Percentiles rank a stretch among this genome's conserved stretches.
Evolutionary conservation across 2,329 filamentous ascomycete genomes (phyloP).

Genomic region (Cercospora beticola): DNA sequence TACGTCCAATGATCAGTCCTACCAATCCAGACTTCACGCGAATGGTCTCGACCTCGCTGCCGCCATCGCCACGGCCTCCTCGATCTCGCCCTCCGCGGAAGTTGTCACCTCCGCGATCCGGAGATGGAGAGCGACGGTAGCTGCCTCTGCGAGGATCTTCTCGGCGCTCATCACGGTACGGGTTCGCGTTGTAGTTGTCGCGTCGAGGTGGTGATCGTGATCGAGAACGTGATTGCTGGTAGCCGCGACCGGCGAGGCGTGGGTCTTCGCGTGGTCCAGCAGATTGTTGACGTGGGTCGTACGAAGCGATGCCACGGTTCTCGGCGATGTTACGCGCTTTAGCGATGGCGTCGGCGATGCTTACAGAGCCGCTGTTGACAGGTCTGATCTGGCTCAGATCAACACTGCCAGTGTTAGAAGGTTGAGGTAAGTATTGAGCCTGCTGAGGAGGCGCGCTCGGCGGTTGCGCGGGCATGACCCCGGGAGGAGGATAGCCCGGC

Average conservation of each 20-base stretch:
- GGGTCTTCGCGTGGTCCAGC: conserved; percentile 43
- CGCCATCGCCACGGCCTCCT: conserved; percentile 51
- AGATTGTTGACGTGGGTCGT: conserved; percentile 40
- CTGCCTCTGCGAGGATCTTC: conserved; percentile 59
- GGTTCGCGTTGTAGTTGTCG: conserved; percentile 66
- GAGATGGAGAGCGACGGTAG: conserved; percentile 71
- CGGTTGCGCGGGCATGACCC: conserved; percentile 40
- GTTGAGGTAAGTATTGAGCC: conserved; percentile 57
- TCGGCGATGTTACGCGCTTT: conserved; percentile 80
- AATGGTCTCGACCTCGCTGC: conserved; percentile 80
- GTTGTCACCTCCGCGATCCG: conserved; percentile 41
- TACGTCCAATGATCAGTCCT: conserved; percentile 84
- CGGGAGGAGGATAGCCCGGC: conserved; percentile 46
- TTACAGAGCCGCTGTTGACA: conserved; percentile 76
- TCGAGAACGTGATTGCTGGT: conserved; percentile 61
- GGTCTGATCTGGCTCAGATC: conserved; percentile 80
- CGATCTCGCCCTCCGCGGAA: conserved; percentile 31
- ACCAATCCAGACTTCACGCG: conserved; percentile 84
- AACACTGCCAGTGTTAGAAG: conserved; percentile 71
- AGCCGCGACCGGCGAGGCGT: conserved; percentile 56
- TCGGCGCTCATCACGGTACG: conserved; percentile 82
- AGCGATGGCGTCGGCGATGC: conserved; percentile 78
- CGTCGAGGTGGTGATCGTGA: conserved; percentile 69
- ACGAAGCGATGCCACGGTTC: conserved; percentile 66
- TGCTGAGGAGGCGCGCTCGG: conserved; percentile 34